These are phyloP conservation scores for Cordyceps cicadae DNA, from an alignment of 2,329 filamentous ascomycete species.

Conservation along the genomic window DNA sequence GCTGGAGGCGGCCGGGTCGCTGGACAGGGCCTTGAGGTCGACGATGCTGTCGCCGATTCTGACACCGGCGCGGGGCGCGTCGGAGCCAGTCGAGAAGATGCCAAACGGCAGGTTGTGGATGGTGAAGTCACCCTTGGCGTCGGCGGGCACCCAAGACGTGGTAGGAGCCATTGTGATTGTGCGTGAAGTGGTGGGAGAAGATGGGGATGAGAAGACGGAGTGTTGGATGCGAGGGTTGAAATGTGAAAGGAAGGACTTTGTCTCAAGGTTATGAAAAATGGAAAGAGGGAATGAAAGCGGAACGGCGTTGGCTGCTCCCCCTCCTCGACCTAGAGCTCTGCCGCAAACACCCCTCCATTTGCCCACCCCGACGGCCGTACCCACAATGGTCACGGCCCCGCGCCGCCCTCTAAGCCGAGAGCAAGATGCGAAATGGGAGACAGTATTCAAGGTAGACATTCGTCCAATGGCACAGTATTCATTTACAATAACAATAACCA, in stretches of 20 bases:
- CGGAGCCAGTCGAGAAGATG: slow-evolving; percentile 54
- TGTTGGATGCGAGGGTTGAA: background rate
- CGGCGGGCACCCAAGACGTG: slow-evolving; percentile 13
- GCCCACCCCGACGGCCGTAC: background rate
- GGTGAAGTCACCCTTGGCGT: slow-evolving; percentile 42
- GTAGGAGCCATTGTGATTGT: slow-evolving; percentile 9
- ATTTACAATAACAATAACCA: no score
- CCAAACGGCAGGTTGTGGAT: slow-evolving; percentile 69
- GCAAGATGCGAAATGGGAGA: no score
- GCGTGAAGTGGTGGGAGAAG: background rate
- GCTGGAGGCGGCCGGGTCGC: background rate
- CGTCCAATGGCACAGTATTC: no score
- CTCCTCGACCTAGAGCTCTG: background rate
- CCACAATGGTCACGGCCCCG: background rate
- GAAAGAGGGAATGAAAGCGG: background rate
- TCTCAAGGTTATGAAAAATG: background rate
- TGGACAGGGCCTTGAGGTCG: slow-evolving; percentile 38
- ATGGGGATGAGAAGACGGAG: background rate
- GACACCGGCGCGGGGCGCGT: slow-evolving; percentile 51
- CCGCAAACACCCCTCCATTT: background rate
- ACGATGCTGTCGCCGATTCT: slow-evolving; percentile 63
- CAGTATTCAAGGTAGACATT: no score
- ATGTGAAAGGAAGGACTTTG: background rate
- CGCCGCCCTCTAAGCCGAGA: slow-evolving; percentile 1
- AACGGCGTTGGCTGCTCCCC: background rate